Evolutionary conservation across 2,329 filamentous ascomycete genomes (phyloP).

Genomic region (Sclerotinia sclerotiorum): DNA sequence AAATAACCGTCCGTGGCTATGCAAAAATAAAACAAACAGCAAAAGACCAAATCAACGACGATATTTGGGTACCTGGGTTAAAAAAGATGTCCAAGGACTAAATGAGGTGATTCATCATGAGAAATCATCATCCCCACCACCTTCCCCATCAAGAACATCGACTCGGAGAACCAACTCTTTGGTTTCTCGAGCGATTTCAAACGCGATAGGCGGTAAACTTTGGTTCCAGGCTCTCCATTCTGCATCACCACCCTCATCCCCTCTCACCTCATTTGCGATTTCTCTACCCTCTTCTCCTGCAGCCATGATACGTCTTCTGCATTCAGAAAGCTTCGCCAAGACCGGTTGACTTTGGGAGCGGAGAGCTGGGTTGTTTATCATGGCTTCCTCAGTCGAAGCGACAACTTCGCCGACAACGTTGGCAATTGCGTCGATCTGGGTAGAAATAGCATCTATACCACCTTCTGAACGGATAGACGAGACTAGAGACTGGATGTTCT

Average conservation of each 20-base stretch:
- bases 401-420: conserved; percentile 70
- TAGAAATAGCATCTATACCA: conserved; percentile 62
- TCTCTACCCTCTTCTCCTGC: conserved; percentile 61
- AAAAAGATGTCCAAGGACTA: background rate
- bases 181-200: conserved; percentile 78
- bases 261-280: conserved; percentile 54
- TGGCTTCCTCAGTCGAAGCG: conserved; percentile 60
- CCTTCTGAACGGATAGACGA: conserved; percentile 66
- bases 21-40: conserved; percentile 15
- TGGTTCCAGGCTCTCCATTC: conserved; percentile 65
- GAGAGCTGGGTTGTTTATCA: conserved; percentile 53
- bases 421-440: conserved; percentile 70
- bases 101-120: conserved; percentile 16
- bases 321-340: conserved; percentile 58
- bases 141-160: conserved; percentile 42
- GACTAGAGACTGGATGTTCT: conserved; percentile 80
- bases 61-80: background rate
- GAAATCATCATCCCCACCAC: conserved; percentile 36
- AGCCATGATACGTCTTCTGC: conserved; percentile 64
- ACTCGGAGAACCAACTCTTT: conserved; percentile 66
- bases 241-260: conserved; percentile 54
- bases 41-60: background rate
- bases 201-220: conserved; percentile 78
- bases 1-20: conserved; percentile 20
- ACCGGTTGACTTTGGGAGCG: conserved; percentile 52